Percentiles rank a stretch among this genome's conserved stretches.
Evolutionary conservation across 495 filamentous ascomycete species (phyloP).

Genomic region (Hyphodiscus hymeniophilus): DNA sequence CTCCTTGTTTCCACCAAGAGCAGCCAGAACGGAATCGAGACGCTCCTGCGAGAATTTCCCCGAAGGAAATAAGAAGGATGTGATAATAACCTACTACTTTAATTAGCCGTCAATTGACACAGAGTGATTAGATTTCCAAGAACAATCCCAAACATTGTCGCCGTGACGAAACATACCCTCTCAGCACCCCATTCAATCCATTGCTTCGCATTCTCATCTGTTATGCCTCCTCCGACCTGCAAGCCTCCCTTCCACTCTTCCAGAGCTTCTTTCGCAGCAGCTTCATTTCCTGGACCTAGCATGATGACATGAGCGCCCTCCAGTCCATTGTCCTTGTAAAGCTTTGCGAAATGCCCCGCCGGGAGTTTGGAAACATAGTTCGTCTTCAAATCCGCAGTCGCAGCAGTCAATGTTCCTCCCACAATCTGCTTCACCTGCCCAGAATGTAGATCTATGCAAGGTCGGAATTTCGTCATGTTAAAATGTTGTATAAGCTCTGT

Average conservation of each 20-base stretch:
- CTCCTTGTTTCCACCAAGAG: conserved; percentile 61
- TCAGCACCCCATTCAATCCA: conserved; percentile 88
- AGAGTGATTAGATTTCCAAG: no score
- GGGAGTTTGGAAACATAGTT: conserved; percentile 84
- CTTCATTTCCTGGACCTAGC: conserved; percentile 80
- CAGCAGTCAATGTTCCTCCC: conserved; percentile 74
- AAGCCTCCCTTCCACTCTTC: conserved; percentile 64
- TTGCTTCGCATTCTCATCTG: conserved; percentile 65
- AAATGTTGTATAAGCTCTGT: no score
- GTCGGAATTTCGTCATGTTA: conserved; percentile 87
- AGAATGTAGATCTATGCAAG: conserved; percentile 94
- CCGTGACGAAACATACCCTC: no score
- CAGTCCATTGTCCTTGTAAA: conserved; percentile 68
- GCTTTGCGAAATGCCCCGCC: conserved; percentile 64
- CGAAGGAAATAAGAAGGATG: conserved; percentile 69
- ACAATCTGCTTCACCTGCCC: conserved; percentile 98
- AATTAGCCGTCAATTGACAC: conserved; percentile 6
- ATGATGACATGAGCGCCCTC: conserved; percentile 89
- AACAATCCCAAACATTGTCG: no score
- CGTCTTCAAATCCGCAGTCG: conserved; percentile 62
- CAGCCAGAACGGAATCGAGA: conserved; percentile 60
- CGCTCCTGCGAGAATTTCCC: conserved; percentile 68
- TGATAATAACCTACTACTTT: conserved; percentile 73
- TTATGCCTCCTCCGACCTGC: conserved; percentile 90
- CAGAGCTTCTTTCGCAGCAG: conserved; percentile 69